Conservation (phyloP, 2,329 filamentous ascomycete species). For the Dothiorella sarmentorum region DNA sequence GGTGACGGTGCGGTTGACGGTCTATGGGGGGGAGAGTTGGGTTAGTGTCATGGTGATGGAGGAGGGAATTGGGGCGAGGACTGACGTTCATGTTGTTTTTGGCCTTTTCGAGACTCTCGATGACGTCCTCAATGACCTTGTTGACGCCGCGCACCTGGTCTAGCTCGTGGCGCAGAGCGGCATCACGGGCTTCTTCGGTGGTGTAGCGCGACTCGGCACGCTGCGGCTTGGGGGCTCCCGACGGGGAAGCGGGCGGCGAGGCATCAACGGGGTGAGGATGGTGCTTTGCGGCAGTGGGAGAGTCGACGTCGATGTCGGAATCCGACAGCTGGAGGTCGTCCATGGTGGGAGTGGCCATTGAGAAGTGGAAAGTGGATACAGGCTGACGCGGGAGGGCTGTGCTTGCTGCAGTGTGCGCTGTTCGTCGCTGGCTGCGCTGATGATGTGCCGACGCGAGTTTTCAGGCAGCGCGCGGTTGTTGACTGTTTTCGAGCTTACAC, state of each 20-base stretch:
- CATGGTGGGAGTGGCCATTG: conserved; percentile 41
- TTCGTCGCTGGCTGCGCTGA: conserved; percentile 12
- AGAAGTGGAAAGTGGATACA: neutral
- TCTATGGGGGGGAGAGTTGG: conserved; percentile 55
- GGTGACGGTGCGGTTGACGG: conserved; percentile 77
- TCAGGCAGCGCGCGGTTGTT: conserved; percentile 2
- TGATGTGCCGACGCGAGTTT: conserved; percentile 2
- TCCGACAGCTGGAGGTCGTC: conserved; percentile 53
- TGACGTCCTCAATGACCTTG: conserved; percentile 74
- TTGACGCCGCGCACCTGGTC: conserved; percentile 84
- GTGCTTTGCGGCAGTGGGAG: conserved; percentile 48
- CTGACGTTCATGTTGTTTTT: conserved; percentile 74
- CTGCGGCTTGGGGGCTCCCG: conserved; percentile 30
- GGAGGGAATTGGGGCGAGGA: neutral
- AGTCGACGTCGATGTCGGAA: conserved; percentile 55
- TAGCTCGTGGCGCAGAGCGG: conserved; percentile 71
- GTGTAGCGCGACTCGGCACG: conserved; percentile 55
- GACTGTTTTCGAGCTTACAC: conserved; percentile 13
- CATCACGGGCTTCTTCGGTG: conserved; percentile 66
- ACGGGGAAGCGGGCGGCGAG: conserved; percentile 40
- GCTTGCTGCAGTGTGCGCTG: conserved; percentile 13
- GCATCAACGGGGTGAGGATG: conserved; percentile 29
- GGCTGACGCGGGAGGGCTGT: neutral
- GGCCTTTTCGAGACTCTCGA: conserved; percentile 67
- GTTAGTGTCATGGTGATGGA: neutral